phyloP scores from a whole-genome alignment of 768 basidiomycete genomes.

The Suillus cothurnatus region DNA sequence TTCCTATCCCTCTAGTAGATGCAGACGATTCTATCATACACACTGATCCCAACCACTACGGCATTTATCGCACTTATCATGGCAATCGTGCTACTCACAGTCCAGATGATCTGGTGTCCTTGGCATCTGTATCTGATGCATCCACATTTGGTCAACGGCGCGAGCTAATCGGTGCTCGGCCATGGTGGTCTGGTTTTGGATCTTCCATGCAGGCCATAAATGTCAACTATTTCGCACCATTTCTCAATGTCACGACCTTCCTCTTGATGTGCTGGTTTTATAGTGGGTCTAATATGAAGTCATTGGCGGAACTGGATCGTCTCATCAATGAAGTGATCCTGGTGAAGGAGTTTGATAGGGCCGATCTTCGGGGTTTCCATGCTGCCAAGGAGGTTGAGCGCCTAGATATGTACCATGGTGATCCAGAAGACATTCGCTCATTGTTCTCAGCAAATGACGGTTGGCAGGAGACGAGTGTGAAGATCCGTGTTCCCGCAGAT shows the following conservation, averaged over 20 bases:
- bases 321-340: slow-evolving; percentile 15
- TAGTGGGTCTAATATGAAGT: slow-evolving; percentile 17
- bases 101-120: too few relatives aligned
- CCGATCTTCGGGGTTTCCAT: slow-evolving; percentile 9
- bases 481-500: slow-evolving; percentile 12
- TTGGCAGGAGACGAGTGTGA: slow-evolving; percentile 16
- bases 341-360: slow-evolving; percentile 10
- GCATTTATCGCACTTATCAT: too few relatives aligned
- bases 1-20: too few relatives aligned
- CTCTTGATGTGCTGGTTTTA: slow-evolving; percentile 25
- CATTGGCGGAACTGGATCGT: slow-evolving; percentile 6
- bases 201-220: neutral
- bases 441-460: neutral
- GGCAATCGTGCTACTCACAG: too few relatives aligned
- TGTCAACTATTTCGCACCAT: slow-evolving; percentile 6
- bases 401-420: neutral
- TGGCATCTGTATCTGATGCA: too few relatives aligned
- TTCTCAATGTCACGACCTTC: slow-evolving; percentile 18
- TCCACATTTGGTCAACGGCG: neutral
- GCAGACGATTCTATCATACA: too few relatives aligned
- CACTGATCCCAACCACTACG: too few relatives aligned
- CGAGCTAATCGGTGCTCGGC: neutral
- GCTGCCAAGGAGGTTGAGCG: neutral
- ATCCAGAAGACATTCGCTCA: neutral
- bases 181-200: slow-evolving; percentile 8